Evolutionary conservation across 495 filamentous ascomycete species (phyloP), one percentile per base, ranked within the genome.

Genomic region (Chaetomium tenue): DNA sequence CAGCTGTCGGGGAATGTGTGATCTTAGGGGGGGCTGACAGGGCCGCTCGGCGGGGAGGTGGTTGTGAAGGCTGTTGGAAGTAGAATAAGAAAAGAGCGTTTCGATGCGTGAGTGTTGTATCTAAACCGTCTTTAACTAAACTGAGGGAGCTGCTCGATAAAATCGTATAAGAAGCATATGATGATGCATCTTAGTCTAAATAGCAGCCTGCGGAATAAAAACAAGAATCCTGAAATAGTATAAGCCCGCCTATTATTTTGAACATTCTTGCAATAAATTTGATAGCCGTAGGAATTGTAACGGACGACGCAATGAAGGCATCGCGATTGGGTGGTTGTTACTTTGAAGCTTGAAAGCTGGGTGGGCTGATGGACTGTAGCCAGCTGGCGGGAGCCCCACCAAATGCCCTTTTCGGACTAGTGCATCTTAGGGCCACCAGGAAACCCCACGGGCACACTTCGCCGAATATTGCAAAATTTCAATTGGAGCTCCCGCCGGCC

Each of bases 1-100:
- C 76, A 82, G 70, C 50, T 82, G 67, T 75, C 48, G 51, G 79
- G 79, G 28, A 77, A 79, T 65, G 60, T 72, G 8, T 79, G 64
- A 71, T 52, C 25, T 18, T n/a, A n/a, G n/a, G n/a, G n/a, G 26
- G 3, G 40, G 40, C 13, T 15, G 15, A 2, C 13, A 44, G 13
- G 13, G 40, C 13, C 28, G 28, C 28, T 30, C 2, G 40, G 40
- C 18, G 5, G 40, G 5, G 40, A 4, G 40, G 40, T 44, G 40
- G 5, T 11, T 9, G 11, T 0, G 9, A 15, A 44, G 8, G 39
- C 9, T 40, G 39, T 16, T 18, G 16, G 18, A 44, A 15, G 40
- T 44, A 15, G 40, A 44, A 18, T 44, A 44, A 37, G 33, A 37
- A 37, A 37, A 12, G 33, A 37, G 9, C 33, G 9, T 6, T 37